These are phyloP conservation scores for Ogataea wickerhamii DNA, from an alignment of 805 yeast species.

Conservation along the genomic window DNA sequence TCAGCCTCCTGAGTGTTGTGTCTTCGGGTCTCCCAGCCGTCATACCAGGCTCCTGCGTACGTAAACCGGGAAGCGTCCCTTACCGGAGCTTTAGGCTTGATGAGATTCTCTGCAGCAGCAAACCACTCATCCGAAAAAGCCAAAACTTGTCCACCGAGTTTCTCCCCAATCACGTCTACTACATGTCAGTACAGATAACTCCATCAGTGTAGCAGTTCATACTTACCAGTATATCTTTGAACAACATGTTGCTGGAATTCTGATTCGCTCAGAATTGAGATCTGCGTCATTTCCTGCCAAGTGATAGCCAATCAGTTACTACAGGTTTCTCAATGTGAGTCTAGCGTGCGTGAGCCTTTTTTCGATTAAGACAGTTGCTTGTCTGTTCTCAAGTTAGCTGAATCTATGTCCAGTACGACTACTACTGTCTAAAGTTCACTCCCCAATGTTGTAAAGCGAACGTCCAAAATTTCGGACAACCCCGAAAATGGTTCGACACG, in stretches of 20 bases:
- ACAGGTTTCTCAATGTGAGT: too few species aligned
- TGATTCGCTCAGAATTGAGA: constrained; percentile 26
- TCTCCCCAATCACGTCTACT: constrained; percentile 75
- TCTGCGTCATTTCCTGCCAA: background rate
- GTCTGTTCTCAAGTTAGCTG: too few species aligned
- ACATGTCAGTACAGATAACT: background rate
- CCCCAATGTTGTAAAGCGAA: too few species aligned
- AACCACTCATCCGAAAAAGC: constrained; percentile 88
- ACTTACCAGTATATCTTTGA: constrained; percentile 48
- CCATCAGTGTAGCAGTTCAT: background rate
- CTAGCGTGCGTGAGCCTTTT: too few species aligned
- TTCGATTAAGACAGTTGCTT: too few species aligned
- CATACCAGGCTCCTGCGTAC: constrained; percentile 94
- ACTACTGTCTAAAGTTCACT: too few species aligned
- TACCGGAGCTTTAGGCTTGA: constrained; percentile 76
- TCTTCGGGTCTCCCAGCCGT: constrained; percentile 98
- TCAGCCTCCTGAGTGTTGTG: constrained; percentile 84
- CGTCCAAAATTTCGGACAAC: background rate
- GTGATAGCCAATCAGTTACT: too few species aligned
- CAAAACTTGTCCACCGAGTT: constrained; percentile 74
- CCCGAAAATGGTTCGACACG: constrained; percentile 1
- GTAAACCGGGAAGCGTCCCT: constrained; percentile 78
- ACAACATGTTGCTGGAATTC: constrained; percentile 47
- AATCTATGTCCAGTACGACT: too few species aligned
- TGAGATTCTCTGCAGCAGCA: constrained; percentile 85